phyloP scores from a whole-genome alignment of 129 eudicot species.

The Mikania micrantha region DNA sequence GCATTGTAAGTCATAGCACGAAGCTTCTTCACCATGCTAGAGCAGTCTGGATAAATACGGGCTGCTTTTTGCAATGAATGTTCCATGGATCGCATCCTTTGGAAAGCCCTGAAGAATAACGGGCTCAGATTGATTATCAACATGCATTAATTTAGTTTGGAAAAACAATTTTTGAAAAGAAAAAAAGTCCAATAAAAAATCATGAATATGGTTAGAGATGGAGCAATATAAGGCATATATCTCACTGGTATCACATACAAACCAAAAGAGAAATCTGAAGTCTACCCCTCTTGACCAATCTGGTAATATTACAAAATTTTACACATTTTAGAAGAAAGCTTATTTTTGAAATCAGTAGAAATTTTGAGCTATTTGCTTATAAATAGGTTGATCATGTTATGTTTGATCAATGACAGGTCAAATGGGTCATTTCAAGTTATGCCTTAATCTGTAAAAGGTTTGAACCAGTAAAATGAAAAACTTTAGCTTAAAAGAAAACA shows the following conservation, averaged over 20 bases:
- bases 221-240: not conserved
- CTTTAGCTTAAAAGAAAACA: not conserved
- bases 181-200: not conserved
- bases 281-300: too few relatives aligned
- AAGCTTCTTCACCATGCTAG: conserved; percentile 66
- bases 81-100: conserved; percentile 74
- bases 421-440: too few relatives aligned
- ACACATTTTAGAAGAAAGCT: conserved; percentile 1
- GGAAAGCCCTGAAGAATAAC: conserved; percentile 45
- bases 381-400: not conserved
- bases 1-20: conserved; percentile 74
- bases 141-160: not conserved
- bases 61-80: conserved; percentile 47
- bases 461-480: not conserved
- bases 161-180: not conserved
- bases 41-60: conserved; percentile 60
- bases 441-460: too few relatives aligned
- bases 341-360: not conserved
- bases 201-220: not conserved
- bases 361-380: not conserved
- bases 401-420: not conserved
- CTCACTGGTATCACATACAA: not conserved
- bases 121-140: conserved; percentile 3
- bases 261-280: not conserved
- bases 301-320: not conserved